Percentiles rank a stretch among this genome's conserved stretches.
These are phyloP conservation scores for Ampelocalamus luodianensis DNA, from an alignment of 176 grass and related monocot genomes.

Conservation along the genomic window DNA sequence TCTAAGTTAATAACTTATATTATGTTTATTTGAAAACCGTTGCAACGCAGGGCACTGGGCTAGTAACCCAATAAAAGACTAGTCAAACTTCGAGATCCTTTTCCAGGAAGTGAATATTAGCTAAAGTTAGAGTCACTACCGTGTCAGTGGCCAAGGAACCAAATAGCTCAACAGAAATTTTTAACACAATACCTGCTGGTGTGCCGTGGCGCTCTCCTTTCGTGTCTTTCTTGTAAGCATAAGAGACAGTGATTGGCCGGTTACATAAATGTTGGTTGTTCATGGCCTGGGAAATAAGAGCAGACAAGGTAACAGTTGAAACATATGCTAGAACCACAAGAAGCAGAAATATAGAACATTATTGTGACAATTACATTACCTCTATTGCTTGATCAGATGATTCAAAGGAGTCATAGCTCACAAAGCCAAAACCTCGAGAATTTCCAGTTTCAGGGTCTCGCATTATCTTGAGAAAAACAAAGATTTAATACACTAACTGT, in stretches of 20 bases:
- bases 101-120: background rate
- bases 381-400: slow-evolving; percentile 97
- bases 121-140: background rate
- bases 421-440: slow-evolving; percentile 91
- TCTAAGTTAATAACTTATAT: too few species aligned
- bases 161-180: background rate
- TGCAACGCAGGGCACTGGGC: too few species aligned
- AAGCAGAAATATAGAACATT: slow-evolving; percentile 31
- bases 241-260: slow-evolving; percentile 87
- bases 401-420: slow-evolving; percentile 99
- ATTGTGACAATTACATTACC: slow-evolving; percentile 46
- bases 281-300: slow-evolving; percentile 69
- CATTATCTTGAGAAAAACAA: slow-evolving; percentile 74
- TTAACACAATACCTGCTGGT: slow-evolving; percentile 64
- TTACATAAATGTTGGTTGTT: slow-evolving; percentile 94
- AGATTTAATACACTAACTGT: slow-evolving; percentile 4
- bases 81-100: background rate
- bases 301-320: slow-evolving; percentile 5
- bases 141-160: background rate
- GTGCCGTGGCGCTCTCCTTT: slow-evolving; percentile 96
- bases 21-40: too few species aligned
- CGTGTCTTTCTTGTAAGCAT: slow-evolving; percentile 95
- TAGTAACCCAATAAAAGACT: background rate
- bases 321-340: slow-evolving; percentile 22
- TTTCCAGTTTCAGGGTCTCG: slow-evolving; percentile 96